A percentile compares a stretch with the other conserved stretches of the same genome.
Evolutionary conservation across 164 flowering plant species (phyloP).

Genomic region (Cinnamomum micranthum): DNA sequence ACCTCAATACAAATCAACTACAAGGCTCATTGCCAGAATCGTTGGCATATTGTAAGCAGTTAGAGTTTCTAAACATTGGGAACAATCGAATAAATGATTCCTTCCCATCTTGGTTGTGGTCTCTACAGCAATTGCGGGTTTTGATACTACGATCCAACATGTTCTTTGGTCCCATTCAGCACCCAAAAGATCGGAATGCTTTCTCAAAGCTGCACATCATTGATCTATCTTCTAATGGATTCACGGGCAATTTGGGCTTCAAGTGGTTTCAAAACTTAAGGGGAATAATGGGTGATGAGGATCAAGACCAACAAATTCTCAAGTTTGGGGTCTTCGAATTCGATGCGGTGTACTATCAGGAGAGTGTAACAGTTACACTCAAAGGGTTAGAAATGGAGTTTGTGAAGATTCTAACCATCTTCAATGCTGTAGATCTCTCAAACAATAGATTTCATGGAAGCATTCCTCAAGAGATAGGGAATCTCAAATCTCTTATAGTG

Average conservation of each 20-base stretch:
- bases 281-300: constrained; percentile 27
- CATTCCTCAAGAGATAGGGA: constrained; percentile 40
- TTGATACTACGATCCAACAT: constrained; percentile 26
- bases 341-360: constrained; percentile 24
- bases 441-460: constrained; percentile 35
- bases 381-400: constrained; percentile 41
- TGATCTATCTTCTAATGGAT: constrained; percentile 45
- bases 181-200: background rate
- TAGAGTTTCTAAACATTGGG: constrained; percentile 17
- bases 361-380: constrained; percentile 32
- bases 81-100: constrained; percentile 34
- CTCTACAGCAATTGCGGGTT: constrained; percentile 32
- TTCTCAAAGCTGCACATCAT: constrained; percentile 47
- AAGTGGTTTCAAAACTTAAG: constrained; percentile 27
- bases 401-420: constrained; percentile 33
- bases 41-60: constrained; percentile 33
- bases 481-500: constrained; percentile 28
- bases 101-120: constrained; percentile 42
- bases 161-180: background rate
- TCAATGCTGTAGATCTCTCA: constrained; percentile 46
- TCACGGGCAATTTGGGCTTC: constrained; percentile 28
- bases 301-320: constrained; percentile 4
- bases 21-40: constrained; percentile 45
- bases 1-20: constrained; percentile 38
- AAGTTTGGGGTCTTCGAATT: background rate